phyloP scores from a whole-genome alignment of 2,329 filamentous ascomycete genomes.

The Hymenotorrendiella dingleyae region DNA sequence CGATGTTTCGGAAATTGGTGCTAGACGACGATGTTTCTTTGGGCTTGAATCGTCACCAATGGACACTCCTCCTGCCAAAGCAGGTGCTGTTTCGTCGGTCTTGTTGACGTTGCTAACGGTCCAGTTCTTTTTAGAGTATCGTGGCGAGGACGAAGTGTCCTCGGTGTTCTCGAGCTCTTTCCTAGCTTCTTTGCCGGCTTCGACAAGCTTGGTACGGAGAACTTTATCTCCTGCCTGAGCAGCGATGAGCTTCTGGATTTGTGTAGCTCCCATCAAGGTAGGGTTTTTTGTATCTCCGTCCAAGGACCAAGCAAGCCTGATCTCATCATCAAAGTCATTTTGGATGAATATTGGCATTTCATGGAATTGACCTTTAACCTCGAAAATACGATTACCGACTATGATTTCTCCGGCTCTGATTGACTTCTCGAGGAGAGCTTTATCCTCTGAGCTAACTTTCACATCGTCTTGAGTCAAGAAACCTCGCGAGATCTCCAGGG shows the following conservation, averaged over 20 bases:
- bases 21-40: conserved; percentile 10
- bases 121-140: too few species aligned
- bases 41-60: conserved; percentile 15
- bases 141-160: too few species aligned
- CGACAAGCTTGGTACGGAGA: conserved; percentile 13
- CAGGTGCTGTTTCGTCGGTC: conserved; percentile 8
- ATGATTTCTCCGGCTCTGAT: conserved; percentile 60
- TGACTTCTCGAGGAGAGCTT: conserved; percentile 53
- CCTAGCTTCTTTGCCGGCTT: conserved; percentile 22
- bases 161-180: too few species aligned
- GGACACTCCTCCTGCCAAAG: conserved; percentile 21
- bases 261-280: conserved; percentile 48
- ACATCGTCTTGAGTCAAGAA: conserved; percentile 62
- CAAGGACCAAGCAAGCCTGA: conserved; percentile 63
- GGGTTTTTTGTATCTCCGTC: conserved; percentile 39
- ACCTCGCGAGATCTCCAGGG: conserved; percentile 58
- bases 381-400: conserved; percentile 55
- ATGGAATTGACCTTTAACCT: conserved; percentile 61
- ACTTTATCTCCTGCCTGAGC: conserved; percentile 18
- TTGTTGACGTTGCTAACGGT: too few species aligned
- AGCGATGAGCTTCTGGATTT: too few species aligned
- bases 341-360: conserved; percentile 72
- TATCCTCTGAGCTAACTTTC: conserved; percentile 55
- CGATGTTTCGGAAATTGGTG: background rate
- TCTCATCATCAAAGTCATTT: conserved; percentile 54